Percentiles rank a stretch among this genome's conserved stretches.
These are phyloP conservation scores for Cladorrhinum sp. DNA, from an alignment of 2,329 filamentous ascomycete genomes.

Conservation along the genomic window DNA sequence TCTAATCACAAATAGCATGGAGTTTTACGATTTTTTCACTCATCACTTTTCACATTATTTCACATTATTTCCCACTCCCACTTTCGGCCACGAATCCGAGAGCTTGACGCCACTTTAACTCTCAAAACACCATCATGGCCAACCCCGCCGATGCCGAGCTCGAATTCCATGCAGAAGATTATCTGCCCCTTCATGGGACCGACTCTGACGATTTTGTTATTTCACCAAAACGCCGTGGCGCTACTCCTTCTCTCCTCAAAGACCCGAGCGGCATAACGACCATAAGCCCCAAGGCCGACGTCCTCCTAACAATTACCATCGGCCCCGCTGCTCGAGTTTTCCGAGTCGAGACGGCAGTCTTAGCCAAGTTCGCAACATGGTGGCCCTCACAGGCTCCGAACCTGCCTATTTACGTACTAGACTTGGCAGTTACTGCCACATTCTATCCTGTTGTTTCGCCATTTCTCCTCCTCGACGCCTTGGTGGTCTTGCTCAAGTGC, in stretches of 20 bases:
- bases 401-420: background rate
- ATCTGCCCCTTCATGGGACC: background rate
- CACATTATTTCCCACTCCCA: too few species aligned
- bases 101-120: too few species aligned
- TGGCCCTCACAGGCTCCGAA: background rate
- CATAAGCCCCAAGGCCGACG: background rate
- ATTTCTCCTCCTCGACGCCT: background rate
- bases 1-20: too few species aligned
- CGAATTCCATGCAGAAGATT: background rate
- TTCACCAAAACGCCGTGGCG: background rate
- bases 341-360: background rate
- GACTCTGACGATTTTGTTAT: background rate
- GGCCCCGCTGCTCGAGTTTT: background rate
- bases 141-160: background rate
- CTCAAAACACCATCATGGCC: background rate
- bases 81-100: too few species aligned
- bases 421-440: background rate
- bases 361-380: background rate
- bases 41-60: too few species aligned
- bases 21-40: too few species aligned
- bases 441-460: background rate
- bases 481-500: background rate
- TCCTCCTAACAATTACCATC: background rate
- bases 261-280: background rate
- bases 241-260: background rate